Base-by-base conservation (phyloP, 2,329 filamentous ascomycete genomes). In the Colletotrichum graminicola region DNA sequence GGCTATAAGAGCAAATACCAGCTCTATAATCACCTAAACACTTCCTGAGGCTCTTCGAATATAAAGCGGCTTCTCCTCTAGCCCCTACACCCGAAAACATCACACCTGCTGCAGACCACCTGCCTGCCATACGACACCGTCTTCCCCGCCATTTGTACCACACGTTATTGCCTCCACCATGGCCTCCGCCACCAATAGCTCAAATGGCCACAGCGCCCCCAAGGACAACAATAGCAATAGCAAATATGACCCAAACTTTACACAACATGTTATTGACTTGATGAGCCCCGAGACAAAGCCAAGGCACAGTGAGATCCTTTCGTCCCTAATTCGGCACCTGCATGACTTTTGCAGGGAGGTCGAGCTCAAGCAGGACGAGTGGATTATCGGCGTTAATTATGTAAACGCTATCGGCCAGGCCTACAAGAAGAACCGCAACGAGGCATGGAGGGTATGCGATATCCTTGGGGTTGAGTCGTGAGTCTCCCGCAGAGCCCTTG, bases 381-480 rank as follows among this genome's bases (percentile, higher is more conserved):
- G 71, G 71, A 32, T 73, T 16, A 32, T 71, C 14, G 71, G 71
- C 32, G 71, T 73, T 39, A 73, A 73, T 62, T 71, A 73, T 67
- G 63, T 73, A 62, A 73, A 73, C 71, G 59, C 71, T 26, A 70
- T 73, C 36, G 71, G 71, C 62, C 71, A 73, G 71, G 66, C 71
- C 62, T 73, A 73, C 67, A 36, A 71, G 71, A 73, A 73, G 71
- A 73, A 73, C 71, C 71, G 71, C 62, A 73, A 73, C 32, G 71
- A 73, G 71, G 67, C 71, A 12, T 73, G 71, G 71, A 43, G 71
- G 41, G 62, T 73, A 16, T 70, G 67, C 61, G 71, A 73, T 29
- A 73, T 73, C 23, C 67, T 73, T 29, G 71, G 71, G 1, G 71
- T 73, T 21, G 71, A 73, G 39, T 71, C 71, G 71, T 73, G 36